phyloP scores from a whole-genome alignment of 2,329 filamentous ascomycete genomes.

The Arthrobotrys iridis region DNA sequence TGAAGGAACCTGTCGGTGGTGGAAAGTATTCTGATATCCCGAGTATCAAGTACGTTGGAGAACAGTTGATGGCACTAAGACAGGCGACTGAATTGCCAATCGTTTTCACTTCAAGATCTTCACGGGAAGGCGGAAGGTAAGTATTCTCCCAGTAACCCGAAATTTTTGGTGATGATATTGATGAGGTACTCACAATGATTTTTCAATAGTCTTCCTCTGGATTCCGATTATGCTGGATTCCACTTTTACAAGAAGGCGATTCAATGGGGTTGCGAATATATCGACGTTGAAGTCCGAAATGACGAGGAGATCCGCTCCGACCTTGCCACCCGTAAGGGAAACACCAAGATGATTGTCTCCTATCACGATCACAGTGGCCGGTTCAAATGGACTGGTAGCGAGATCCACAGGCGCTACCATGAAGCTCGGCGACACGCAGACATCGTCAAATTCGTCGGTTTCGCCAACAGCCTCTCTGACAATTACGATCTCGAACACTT shows the following conservation, averaged over 20 bases:
- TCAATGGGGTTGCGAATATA: constrained; percentile 89
- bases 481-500: constrained; percentile 94
- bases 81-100: constrained; percentile 89
- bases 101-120: constrained; percentile 86
- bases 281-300: constrained; percentile 88
- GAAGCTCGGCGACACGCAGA: constrained; percentile 79
- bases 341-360: constrained; percentile 87
- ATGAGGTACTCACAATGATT: not conserved
- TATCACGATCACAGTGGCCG: constrained; percentile 88
- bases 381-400: constrained; percentile 81
- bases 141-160: not conserved
- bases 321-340: constrained; percentile 76
- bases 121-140: constrained; percentile 67
- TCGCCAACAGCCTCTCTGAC: constrained; percentile 81
- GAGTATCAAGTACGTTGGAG: constrained; percentile 82
- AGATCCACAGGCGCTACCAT: constrained; percentile 77
- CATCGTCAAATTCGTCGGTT: constrained; percentile 90
- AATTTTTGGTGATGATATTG: not conserved
- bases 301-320: constrained; percentile 77
- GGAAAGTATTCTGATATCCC: constrained; percentile 73
- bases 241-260: constrained; percentile 71
- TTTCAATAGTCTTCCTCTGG: constrained; percentile 36
- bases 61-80: constrained; percentile 84
- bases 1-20: constrained; percentile 71
- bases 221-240: constrained; percentile 68